A percentile compares a stretch with the other conserved stretches of the same genome.
These are phyloP conservation scores for Neopestalotiopsis sp. DNA, from an alignment of 2,329 filamentous ascomycete species.

Conservation along the genomic window DNA sequence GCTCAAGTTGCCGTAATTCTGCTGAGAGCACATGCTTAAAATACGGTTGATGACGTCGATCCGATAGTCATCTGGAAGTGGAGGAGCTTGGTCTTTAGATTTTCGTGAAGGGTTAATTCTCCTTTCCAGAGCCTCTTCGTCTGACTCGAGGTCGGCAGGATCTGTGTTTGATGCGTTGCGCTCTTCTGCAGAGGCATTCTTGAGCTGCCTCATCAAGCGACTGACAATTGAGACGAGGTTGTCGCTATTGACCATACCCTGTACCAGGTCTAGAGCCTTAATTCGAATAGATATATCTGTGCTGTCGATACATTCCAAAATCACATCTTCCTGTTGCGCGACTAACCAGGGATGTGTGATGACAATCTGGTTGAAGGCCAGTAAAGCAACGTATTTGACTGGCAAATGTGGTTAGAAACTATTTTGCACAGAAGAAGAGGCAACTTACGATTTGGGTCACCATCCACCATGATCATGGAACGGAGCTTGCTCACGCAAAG, in stretches of 20 bases:
- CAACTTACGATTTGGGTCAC: constrained; percentile 85
- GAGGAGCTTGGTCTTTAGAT: constrained; percentile 52
- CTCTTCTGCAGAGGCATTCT: constrained; percentile 64
- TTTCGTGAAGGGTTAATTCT: constrained; percentile 40
- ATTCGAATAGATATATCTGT: constrained; percentile 94
- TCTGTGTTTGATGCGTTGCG: constrained; percentile 48
- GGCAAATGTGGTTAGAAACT: neutral
- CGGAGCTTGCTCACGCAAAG: constrained; percentile 92
- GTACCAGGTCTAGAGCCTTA: constrained; percentile 88
- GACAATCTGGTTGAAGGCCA: constrained; percentile 96
- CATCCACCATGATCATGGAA: constrained; percentile 92
- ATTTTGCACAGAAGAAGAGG: constrained; percentile 2
- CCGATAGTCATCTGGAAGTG: constrained; percentile 85
- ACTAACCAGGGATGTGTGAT: constrained; percentile 87
- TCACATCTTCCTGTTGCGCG: constrained; percentile 92
- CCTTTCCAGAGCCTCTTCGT: constrained; percentile 54
- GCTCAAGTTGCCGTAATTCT: constrained; percentile 82
- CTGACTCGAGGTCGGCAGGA: constrained; percentile 54
- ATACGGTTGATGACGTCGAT: constrained; percentile 83
- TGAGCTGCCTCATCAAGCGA: constrained; percentile 85
- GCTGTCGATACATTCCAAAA: constrained; percentile 95
- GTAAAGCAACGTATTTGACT: constrained; percentile 97
- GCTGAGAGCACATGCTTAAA: constrained; percentile 85
- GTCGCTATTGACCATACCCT: constrained; percentile 90
- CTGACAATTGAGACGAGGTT: constrained; percentile 86